phyloP scores from a whole-genome alignment of 2,329 filamentous ascomycete species.

The Chrysoporthe puriensis region DNA sequence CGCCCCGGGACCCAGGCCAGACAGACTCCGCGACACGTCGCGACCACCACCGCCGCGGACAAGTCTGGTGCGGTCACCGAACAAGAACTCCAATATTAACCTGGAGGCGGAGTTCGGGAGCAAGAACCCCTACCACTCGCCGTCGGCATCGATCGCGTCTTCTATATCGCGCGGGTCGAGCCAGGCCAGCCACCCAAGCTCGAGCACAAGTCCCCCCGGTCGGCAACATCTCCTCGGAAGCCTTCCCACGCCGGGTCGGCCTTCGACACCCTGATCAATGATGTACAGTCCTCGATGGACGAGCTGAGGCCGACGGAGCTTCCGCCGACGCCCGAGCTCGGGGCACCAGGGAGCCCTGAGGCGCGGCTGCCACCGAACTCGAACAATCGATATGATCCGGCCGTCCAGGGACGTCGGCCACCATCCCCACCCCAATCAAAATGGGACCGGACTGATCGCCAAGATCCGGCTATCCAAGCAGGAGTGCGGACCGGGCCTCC shows the following conservation, averaged over 20 bases:
- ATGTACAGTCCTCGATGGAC: constrained; percentile 57
- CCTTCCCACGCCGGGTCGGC: constrained; percentile 47
- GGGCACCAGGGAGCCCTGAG: constrained; percentile 26
- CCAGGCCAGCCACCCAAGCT: constrained; percentile 61
- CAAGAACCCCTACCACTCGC: constrained; percentile 66
- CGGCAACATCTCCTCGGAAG: constrained; percentile 42
- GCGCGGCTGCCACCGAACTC: constrained; percentile 30
- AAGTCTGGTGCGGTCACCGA: constrained; percentile 49
- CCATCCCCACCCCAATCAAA: constrained; percentile 24
- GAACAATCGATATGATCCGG: constrained; percentile 39
- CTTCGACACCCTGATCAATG: constrained; percentile 58
- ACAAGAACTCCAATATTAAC: constrained; percentile 52
- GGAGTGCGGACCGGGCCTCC: constrained; percentile 13
- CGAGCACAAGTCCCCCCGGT: constrained; percentile 60
- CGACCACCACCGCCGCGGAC: constrained; percentile 57
- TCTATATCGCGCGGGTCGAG: constrained; percentile 54
- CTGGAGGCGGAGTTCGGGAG: constrained; percentile 63
- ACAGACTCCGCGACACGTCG: constrained; percentile 53
- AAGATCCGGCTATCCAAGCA: constrained; percentile 38
- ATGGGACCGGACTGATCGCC: constrained; percentile 30
- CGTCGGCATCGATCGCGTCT: constrained; percentile 68
- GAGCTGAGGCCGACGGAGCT: constrained; percentile 39
- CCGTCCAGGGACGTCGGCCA: constrained; percentile 29
- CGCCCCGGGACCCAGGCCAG: constrained; percentile 48
- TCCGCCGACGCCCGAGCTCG: constrained; percentile 39